phyloP scores from a whole-genome alignment of 1,284 basidiomycete genomes.

The Cryptococcus maquisensis region DNA sequence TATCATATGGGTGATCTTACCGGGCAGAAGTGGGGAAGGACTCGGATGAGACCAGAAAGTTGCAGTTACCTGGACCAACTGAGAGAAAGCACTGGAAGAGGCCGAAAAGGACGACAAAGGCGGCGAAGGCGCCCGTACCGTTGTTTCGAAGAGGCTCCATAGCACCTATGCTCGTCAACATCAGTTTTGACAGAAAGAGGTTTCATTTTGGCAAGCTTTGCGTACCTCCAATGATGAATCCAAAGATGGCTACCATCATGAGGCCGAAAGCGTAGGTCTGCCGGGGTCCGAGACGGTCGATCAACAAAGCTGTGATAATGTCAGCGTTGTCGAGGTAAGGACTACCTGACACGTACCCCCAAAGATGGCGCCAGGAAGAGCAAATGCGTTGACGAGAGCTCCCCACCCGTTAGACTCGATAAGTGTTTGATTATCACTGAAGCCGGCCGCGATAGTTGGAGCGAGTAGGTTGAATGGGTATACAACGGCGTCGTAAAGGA shows the following conservation, averaged over 20 bases:
- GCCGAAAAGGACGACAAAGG: constrained; percentile 14
- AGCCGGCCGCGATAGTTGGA: constrained; percentile 59
- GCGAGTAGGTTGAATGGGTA: constrained; percentile 59
- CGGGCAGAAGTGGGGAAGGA: constrained; percentile 10
- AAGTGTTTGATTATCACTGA: constrained; percentile 47
- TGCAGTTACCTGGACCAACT: constrained; percentile 15
- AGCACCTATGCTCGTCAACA: constrained; percentile 1
- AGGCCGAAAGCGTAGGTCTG: constrained; percentile 45
- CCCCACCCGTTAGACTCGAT: constrained; percentile 45
- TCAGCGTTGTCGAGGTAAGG: neutral
- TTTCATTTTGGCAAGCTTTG: neutral
- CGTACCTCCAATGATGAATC: constrained; percentile 13
- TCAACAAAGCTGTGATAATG: constrained; percentile 56
- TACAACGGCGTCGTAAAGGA: constrained; percentile 61
- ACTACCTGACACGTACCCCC: constrained; percentile 44
- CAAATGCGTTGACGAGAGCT: constrained; percentile 31
- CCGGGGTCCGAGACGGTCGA: constrained; percentile 62
- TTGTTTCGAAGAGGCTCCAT: constrained; percentile 12
- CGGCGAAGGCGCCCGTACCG: constrained; percentile 15
- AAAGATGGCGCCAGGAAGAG: constrained; percentile 61
- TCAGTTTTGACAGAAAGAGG: neutral
- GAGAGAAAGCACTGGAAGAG: constrained; percentile 12
- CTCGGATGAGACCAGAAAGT: constrained; percentile 10
- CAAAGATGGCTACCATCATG: constrained; percentile 6
- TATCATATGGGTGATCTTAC: too few relatives aligned